Evolutionary conservation across 169 alveolate genomes (phyloP), one percentile per base, ranked within the genome.

Genomic region (Eimeria nieschulzi): DNA sequence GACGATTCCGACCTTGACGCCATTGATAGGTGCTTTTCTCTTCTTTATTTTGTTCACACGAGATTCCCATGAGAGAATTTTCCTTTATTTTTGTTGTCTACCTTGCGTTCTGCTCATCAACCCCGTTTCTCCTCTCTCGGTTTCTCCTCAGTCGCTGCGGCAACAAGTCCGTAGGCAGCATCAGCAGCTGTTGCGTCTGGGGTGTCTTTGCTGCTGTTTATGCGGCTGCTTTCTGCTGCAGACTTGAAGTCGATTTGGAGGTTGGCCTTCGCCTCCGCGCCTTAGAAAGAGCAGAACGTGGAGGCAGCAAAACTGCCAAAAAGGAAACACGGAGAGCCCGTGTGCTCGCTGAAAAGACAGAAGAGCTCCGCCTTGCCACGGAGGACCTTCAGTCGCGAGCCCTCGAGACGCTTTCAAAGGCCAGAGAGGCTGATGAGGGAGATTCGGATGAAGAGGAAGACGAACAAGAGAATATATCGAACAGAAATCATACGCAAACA

Each of bases 261-360:
- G 26, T 84, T 10, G 83, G 23, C 13, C 82, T 63, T 19, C 91
- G 91, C 9, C 68, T 63, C 53, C 46, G 25, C 53, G 55, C 55
- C 9, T 70, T 46, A 76, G 8, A 39, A 2, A 26, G 13, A 13
- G 80, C 79, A 13, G 59, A 26, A 26, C n/a, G 26, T 33, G 70
- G 78, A 12, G 54, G 61, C 55, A 80, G 55, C 46, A 54, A 19
- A n/a, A 59, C 17, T 21, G 19, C 55, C 80, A 87, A 87, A 79
- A 87, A 87, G 79, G 71, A 73, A 33, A 87, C 92, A 54, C 76
- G 92, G 12, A 23, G 92, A 46, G 79, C 78, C n/a, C 25, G 51
- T 8, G 84, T 71, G 66, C 15, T 46, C 26, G 23, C 23, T 25
- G 92, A 87, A 46, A 71, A 79, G 79, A 70, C 26, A 13, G 56